Percentiles rank a stretch among this genome's conserved stretches.
Conservation (phyloP, 345 rosid species). For the Euphorbia lathyris region DNA sequence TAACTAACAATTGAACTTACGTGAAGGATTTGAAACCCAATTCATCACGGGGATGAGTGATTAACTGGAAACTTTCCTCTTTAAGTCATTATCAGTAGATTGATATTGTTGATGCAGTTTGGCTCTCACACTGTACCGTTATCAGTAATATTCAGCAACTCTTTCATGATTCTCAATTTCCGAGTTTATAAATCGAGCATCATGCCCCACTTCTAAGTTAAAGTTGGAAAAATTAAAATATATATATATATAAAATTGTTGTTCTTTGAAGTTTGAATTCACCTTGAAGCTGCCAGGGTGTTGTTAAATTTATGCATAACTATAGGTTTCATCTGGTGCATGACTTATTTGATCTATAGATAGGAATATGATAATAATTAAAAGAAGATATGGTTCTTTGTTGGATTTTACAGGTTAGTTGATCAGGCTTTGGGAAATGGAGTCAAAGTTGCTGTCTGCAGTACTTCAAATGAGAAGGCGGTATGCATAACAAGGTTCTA, state of each 20-base stretch:
- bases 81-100: not conserved
- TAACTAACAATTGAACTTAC: not conserved
- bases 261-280: not conserved
- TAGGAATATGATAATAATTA: not conserved
- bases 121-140: too few species aligned
- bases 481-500: constrained; percentile 72
- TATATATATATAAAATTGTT: too few species aligned
- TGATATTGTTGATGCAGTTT: too few species aligned
- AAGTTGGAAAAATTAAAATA: too few species aligned
- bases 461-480: constrained; percentile 99
- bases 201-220: too few species aligned
- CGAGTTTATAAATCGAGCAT: too few species aligned
- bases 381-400: not conserved
- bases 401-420: constrained; percentile 51
- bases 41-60: not conserved
- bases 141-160: too few species aligned
- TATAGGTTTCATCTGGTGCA: not conserved
- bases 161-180: not conserved
- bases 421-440: constrained; percentile 87
- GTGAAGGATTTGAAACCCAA: not conserved
- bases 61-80: not conserved
- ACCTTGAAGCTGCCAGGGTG: too few species aligned
- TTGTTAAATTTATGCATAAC: not conserved
- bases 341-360: not conserved
- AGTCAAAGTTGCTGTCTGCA: constrained; percentile 88